A percentile compares a stretch with the other conserved stretches of the same genome.
Conservation (phyloP, 306 rosid genomes). For the Vigna unguiculata region DNA sequence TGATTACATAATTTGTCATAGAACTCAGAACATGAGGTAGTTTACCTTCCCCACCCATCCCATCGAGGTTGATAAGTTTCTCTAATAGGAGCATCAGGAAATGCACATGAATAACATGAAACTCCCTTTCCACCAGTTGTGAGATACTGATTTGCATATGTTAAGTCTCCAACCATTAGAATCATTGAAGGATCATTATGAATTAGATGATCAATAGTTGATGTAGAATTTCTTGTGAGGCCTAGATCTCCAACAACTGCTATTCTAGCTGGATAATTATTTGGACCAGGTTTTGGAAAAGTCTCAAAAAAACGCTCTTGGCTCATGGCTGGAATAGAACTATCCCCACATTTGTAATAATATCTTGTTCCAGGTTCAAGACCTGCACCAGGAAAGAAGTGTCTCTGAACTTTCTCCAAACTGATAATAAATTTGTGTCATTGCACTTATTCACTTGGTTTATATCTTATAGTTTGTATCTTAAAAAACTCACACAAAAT, state of each 20-base stretch:
- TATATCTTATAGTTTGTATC: too few species aligned
- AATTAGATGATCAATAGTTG: slow-evolving; percentile 79
- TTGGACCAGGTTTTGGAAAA: slow-evolving; percentile 58
- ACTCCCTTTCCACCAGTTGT: slow-evolving; percentile 94
- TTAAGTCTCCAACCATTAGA: slow-evolving; percentile 79
- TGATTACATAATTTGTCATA: not conserved
- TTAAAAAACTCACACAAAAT: too few species aligned
- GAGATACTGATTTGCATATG: slow-evolving; percentile 82
- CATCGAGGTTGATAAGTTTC: slow-evolving; percentile 97
- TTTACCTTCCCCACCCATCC: slow-evolving; percentile 99
- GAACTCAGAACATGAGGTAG: slow-evolving; percentile 4
- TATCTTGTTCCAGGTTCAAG: slow-evolving; percentile 80
- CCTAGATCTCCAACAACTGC: slow-evolving; percentile 93
- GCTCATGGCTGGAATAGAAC: slow-evolving; percentile 79
- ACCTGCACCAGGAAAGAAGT: slow-evolving; percentile 59
- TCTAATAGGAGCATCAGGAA: slow-evolving; percentile 89
- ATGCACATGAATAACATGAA: slow-evolving; percentile 80
- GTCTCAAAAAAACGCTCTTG: slow-evolving; percentile 73
- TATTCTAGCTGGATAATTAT: slow-evolving; percentile 68
- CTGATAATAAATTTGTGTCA: slow-evolving; percentile 17
- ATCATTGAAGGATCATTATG: slow-evolving; percentile 89
- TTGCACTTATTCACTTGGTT: not conserved
- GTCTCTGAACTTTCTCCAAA: slow-evolving; percentile 12
- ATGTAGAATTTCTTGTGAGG: slow-evolving; percentile 79
- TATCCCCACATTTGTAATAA: slow-evolving; percentile 87